Evolutionary conservation across 2,329 filamentous ascomycete species (phyloP), one percentile per base, ranked within the genome.

Genomic region (Paraphoma sp.): DNA sequence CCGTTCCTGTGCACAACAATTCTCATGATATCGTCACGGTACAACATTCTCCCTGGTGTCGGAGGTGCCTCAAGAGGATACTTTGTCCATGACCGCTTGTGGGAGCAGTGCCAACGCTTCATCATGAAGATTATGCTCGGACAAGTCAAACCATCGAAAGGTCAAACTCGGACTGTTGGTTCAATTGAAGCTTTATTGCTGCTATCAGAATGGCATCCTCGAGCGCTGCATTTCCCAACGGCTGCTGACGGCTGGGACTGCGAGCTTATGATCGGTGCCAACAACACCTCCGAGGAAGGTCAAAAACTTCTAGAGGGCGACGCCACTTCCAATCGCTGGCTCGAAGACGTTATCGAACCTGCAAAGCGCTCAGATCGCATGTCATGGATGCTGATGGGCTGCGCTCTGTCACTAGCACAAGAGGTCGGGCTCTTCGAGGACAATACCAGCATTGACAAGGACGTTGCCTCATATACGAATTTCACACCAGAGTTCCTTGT

Each of bases 361-460:
- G 81, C 83, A 1, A 80, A 81, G 56, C 75, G 82, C 53, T 86
- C 82, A 0, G 84, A 86, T 62, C 80, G 83, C 2, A 86, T 86
- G 83, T 86, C 84, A 0, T 86, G 84, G 84, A 86, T 85, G 80
- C 64, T 86, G 17, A 78, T 86, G 41, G 84, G 84, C 2, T 82
- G 80, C 61, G 84, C 82, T 0, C 64, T 83, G 23, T 83, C 82
- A 3, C 73, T 86, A 11, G 80, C 82, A 1, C 82, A 84, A 50
- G 82, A 85, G 59, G 70, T 84, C 23, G 79, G 82, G 2, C 73
- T 85, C n/a, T 80, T 83, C 57, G 77, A 83, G 48, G 75, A 80
- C 31, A 70, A 71, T 33, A 63, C 70, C 9, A 73, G 70, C 36
- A 69, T 73, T 38, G 74, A 76, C 38, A 76, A 73, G 42, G 72